Evolutionary conservation across 192 early-diverging fungal species (phyloP), one percentile per base, ranked within the genome.

Genomic region (Entomortierella beljakovae): DNA sequence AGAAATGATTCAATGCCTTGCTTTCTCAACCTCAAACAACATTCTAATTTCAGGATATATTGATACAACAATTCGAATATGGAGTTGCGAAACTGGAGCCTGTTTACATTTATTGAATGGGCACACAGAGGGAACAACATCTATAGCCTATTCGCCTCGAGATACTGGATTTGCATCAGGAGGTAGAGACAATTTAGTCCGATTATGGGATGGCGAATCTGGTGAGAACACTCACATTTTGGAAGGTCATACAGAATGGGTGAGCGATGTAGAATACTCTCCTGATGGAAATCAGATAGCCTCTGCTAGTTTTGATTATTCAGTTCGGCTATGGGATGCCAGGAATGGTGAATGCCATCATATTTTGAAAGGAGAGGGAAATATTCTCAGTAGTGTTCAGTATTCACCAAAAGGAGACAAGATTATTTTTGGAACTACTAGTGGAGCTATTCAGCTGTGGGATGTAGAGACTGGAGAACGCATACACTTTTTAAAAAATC

Each of bases 361-460:
- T 4, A 15, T 61, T 48, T 61, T 61, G 13, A 28, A 11, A 2
- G 29, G 29, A 6, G 26, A 46, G 26, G 8, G 15, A 3, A 6
- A 3, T 3, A 15, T 20, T 26, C 16, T 61, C 20, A 42, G 2
- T 1, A 35, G 40, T 23, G 57, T 59, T 1, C 7, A n/a, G n/a
- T n/a, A n/a, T n/a, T n/a, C n/a, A n/a, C n/a, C n/a, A n/a, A n/a
- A n/a, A n/a, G n/a, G n/a, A n/a, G n/a, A n/a, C n/a, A n/a, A n/a
- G n/a, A n/a, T n/a, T n/a, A n/a, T n/a, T n/a, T n/a, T n/a, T n/a
- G n/a, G n/a, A n/a, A n/a, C n/a, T n/a, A n/a, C n/a, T n/a, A n/a
- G n/a, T n/a, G n/a, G n/a, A n/a, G 53, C 61, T 11, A 28, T 64
- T 6, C 49, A 34, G 20, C 6, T 64, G 1, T 64, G 61, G 61